phyloP scores from a whole-genome alignment of 2,329 filamentous ascomycete species.

The Didymella pinodella region DNA sequence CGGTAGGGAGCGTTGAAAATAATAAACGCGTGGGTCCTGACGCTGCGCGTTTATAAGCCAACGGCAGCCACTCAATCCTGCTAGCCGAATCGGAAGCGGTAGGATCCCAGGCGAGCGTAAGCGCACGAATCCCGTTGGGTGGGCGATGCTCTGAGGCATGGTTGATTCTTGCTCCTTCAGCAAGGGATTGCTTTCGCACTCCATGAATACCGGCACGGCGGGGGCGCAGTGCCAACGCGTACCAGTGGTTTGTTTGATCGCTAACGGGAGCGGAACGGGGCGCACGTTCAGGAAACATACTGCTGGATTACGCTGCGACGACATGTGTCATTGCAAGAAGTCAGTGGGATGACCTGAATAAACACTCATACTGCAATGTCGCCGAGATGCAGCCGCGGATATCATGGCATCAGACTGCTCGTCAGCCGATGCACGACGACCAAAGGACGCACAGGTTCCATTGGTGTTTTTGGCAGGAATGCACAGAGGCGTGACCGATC shows the following conservation, averaged over 20 bases:
- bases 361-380: not conserved
- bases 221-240: slow-evolving; percentile 25
- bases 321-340: slow-evolving; percentile 13
- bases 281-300: slow-evolving; percentile 30
- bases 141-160: slow-evolving; percentile 23
- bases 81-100: slow-evolving; percentile 28
- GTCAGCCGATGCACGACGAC: slow-evolving; percentile 23
- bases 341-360: slow-evolving; percentile 3
- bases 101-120: slow-evolving; percentile 28
- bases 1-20: slow-evolving; percentile 15
- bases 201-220: slow-evolving; percentile 23
- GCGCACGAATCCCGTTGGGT: slow-evolving; percentile 23
- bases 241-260: slow-evolving; percentile 34
- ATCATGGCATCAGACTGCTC: slow-evolving; percentile 21
- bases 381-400: slow-evolving; percentile 30
- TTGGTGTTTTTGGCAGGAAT: slow-evolving; percentile 42
- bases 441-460: slow-evolving; percentile 15
- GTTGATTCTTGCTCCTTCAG: slow-evolving; percentile 9
- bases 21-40: slow-evolving; percentile 31
- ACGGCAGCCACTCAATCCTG: slow-evolving; percentile 23
- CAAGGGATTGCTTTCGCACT: slow-evolving; percentile 21
- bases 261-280: slow-evolving; percentile 41
- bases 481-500: slow-evolving; percentile 30
- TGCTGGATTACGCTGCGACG: slow-evolving; percentile 26
- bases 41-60: slow-evolving; percentile 25